Evolutionary conservation across 1,284 basidiomycete genomes (phyloP).

Genomic region (Rhizoctonia solani): DNA sequence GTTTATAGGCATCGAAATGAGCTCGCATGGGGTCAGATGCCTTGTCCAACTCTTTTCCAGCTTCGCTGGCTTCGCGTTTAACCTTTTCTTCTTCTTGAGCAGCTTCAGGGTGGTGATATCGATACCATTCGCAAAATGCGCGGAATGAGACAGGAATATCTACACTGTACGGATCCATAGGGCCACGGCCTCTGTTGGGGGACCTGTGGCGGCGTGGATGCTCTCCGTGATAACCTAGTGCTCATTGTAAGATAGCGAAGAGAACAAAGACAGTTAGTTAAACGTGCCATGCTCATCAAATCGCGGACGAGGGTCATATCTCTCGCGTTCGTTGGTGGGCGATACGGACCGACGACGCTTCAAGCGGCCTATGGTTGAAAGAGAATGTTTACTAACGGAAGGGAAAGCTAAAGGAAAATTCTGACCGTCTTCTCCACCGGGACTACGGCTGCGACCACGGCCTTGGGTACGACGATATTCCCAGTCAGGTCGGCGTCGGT

Average conservation of each 20-base stretch:
- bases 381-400: conserved; percentile 26
- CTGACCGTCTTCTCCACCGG: conserved; percentile 65
- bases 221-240: conserved; percentile 44
- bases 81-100: conserved; percentile 76
- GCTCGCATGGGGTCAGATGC: conserved; percentile 77
- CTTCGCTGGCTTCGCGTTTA: conserved; percentile 75
- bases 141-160: conserved; percentile 81
- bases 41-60: conserved; percentile 57
- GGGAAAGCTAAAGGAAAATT: not conserved
- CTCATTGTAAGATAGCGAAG: not conserved
- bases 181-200: conserved; percentile 50
- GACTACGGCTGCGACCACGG: conserved; percentile 74
- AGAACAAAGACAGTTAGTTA: conserved; percentile 36
- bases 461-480: conserved; percentile 42
- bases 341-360: conserved; percentile 84
- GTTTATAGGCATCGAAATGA: conserved; percentile 90
- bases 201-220: conserved; percentile 53
- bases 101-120: conserved; percentile 74
- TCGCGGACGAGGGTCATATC: conserved; percentile 78
- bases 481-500: conserved; percentile 34
- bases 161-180: conserved; percentile 74
- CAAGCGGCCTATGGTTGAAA: conserved; percentile 49
- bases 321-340: conserved; percentile 75
- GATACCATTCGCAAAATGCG: conserved; percentile 90
- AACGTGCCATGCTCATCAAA: conserved; percentile 69